phyloP scores from a whole-genome alignment of 441 rosid genomes.

The Gossypium davidsonii region DNA sequence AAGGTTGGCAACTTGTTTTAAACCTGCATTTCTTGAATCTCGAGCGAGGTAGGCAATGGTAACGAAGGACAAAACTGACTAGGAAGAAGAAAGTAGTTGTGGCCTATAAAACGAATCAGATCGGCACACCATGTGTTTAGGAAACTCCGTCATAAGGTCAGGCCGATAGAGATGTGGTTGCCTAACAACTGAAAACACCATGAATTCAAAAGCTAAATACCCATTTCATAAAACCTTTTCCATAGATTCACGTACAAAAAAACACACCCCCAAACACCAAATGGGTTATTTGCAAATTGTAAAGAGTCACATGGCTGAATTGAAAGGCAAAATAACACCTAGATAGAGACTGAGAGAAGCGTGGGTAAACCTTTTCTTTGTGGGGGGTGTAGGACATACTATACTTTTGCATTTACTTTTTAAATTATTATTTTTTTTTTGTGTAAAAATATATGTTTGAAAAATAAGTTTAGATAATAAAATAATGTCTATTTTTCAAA shows the following conservation, averaged over 20 bases:
- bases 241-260: background rate
- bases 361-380: too few relatives aligned
- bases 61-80: slow-evolving; percentile 58
- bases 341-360: too few relatives aligned
- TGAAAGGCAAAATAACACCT: too few relatives aligned
- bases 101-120: slow-evolving; percentile 74
- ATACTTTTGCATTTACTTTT: too few relatives aligned
- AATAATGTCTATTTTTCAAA: too few relatives aligned
- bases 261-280: background rate
- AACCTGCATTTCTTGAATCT: slow-evolving; percentile 19
- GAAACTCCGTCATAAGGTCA: slow-evolving; percentile 57
- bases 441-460: too few relatives aligned
- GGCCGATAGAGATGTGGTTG: slow-evolving; percentile 38
- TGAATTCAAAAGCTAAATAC: slow-evolving; percentile 31
- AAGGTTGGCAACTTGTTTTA: slow-evolving; percentile 52
- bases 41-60: slow-evolving; percentile 47
- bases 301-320: too few relatives aligned
- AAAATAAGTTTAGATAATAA: too few relatives aligned
- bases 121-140: slow-evolving; percentile 70
- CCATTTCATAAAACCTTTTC: background rate
- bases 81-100: slow-evolving; percentile 75
- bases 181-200: slow-evolving; percentile 32
- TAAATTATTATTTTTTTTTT: too few relatives aligned
- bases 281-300: background rate
- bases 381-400: too few relatives aligned